Evolutionary conservation across 257 asterid genomes (phyloP), one percentile per base, ranked within the genome.

Genomic region (Mitragyna speciosa): DNA sequence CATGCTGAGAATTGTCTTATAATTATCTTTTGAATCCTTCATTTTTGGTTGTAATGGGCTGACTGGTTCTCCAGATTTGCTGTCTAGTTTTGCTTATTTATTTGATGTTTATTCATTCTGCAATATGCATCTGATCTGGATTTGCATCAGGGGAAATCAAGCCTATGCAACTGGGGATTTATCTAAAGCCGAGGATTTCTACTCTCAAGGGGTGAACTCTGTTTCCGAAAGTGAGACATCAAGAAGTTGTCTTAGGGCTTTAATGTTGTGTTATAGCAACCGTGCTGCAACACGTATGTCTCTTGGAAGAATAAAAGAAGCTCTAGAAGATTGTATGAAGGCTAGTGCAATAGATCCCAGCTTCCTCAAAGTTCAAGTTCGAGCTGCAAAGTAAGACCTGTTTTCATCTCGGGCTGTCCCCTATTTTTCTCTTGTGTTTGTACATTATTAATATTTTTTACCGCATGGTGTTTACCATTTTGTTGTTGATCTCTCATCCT

Each of bases 201-300:
- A 96, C 82, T 88, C 97, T 75, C 89, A 85, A 65, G 99, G 99
- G 83, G 82, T 94, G 83, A 87, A 88, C 83, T 88, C 92, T 84
- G 85, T 94, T 70, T 82, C 97, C 70, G 86, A 87, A 85, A 81
- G 58, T 31, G 98, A 92, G 87, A 69, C 91, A 73, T 96, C 97
- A 77, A 86, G 87, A 84, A 90, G 93, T 87, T 87, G 93, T 85
- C 92, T 86, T 30, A 91, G 91, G 86, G 97, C 95, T 86, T 82
- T 92, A 54, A 87, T 90, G 98, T 83, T 96, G 87, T 96, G 98
- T 88, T 91, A 88, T 84, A 96, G 99, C 88, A 96, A 96, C 85
- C 98, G 97, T 68, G 99, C 99, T 41, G 99, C 99, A 43, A 87
- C 98, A 31, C 94, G 93, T 24, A 92, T 96, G 92, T 89, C 97